A percentile compares a stretch with the other conserved stretches of the same genome.
These are phyloP conservation scores for Cylindrodendrum hubeiense DNA, from an alignment of 2,329 filamentous ascomycete species.

Conservation along the genomic window DNA sequence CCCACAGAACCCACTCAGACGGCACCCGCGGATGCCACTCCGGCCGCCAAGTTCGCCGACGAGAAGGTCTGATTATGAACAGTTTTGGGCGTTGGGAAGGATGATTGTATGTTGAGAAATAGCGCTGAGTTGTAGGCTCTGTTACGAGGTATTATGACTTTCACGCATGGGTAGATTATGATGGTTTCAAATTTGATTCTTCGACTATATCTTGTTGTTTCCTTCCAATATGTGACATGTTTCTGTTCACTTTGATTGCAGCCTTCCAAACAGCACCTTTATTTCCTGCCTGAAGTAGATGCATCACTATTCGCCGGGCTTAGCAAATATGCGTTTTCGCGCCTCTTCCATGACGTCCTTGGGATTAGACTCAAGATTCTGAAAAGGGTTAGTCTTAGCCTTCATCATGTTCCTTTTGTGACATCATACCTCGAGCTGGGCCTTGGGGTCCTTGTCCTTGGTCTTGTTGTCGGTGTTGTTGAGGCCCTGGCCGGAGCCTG, in stretches of 20 bases:
- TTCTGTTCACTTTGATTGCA: neutral
- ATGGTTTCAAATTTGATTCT: conserved; percentile 31
- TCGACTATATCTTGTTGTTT: conserved; percentile 18
- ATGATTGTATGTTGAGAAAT: neutral
- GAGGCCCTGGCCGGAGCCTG: conserved; percentile 69
- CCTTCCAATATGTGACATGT: neutral
- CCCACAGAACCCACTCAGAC: conserved; percentile 33
- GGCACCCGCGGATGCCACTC: conserved; percentile 33
- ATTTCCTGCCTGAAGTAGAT: neutral
- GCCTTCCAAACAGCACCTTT: neutral
- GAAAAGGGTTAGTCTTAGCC: conserved; percentile 10
- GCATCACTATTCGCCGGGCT: conserved; percentile 49
- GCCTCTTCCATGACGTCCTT: conserved; percentile 72
- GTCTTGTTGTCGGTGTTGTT: conserved; percentile 58
- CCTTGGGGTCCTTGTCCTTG: conserved; percentile 55
- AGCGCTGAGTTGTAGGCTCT: neutral
- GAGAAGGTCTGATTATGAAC: conserved; percentile 38
- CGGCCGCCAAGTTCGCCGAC: conserved; percentile 40
- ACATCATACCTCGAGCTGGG: conserved; percentile 61
- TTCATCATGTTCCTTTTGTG: neutral
- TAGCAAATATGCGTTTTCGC: conserved; percentile 71
- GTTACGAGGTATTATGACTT: conserved; percentile 41
- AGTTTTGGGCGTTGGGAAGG: conserved; percentile 15
- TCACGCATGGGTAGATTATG: conserved; percentile 34
- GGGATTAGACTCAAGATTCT: conserved; percentile 75